A percentile compares a stretch with the other conserved stretches of the same genome.
Evolutionary conservation across 352 stramenopile species (phyloP).

Genomic region (Phytophthora pseudosyringae): DNA sequence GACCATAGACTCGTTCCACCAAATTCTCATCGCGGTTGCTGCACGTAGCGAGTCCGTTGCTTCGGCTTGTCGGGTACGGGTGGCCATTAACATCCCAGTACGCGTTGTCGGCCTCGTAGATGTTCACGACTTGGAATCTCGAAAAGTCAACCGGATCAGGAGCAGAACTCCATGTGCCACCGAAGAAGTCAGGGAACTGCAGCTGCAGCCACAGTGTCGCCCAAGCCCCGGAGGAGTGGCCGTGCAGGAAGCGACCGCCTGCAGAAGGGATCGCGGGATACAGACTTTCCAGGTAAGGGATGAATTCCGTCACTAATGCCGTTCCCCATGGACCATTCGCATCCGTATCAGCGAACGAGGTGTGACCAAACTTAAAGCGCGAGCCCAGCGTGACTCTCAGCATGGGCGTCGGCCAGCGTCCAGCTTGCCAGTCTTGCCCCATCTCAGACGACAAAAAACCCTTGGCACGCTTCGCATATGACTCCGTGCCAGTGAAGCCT

Average conservation of each 20-base stretch:
- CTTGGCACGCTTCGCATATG: conserved; percentile 64
- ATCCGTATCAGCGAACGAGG: conserved; percentile 74
- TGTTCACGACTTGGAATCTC: conserved; percentile 70
- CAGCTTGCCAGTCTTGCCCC: conserved; percentile 61
- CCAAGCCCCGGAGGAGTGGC: conserved; percentile 78
- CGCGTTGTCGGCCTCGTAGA: conserved; percentile 75
- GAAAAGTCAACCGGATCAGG: conserved; percentile 79
- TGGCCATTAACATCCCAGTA: conserved; percentile 72
- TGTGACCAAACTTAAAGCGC: conserved; percentile 79
- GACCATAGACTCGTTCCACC: conserved; percentile 66
- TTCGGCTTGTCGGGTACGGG: conserved; percentile 64
- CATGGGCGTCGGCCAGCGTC: conserved; percentile 66
- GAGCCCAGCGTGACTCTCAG: conserved; percentile 76
- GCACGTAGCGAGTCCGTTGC: conserved; percentile 53
- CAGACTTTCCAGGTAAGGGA: conserved; percentile 66
- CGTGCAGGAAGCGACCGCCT: conserved; percentile 64
- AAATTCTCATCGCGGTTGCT: conserved; percentile 80
- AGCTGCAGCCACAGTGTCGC: conserved; percentile 77
- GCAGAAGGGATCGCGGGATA: conserved; percentile 45
- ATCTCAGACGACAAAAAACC: conserved; percentile 72
- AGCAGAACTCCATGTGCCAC: conserved; percentile 76
- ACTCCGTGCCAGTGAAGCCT: conserved; percentile 74
- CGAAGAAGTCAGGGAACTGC: conserved; percentile 76
- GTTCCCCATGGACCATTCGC: conserved; percentile 73
- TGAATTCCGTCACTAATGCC: conserved; percentile 72